Evolutionary conservation across 108 stramenopile species (phyloP).

Genomic region (Pseudonitzschia pungens): DNA sequence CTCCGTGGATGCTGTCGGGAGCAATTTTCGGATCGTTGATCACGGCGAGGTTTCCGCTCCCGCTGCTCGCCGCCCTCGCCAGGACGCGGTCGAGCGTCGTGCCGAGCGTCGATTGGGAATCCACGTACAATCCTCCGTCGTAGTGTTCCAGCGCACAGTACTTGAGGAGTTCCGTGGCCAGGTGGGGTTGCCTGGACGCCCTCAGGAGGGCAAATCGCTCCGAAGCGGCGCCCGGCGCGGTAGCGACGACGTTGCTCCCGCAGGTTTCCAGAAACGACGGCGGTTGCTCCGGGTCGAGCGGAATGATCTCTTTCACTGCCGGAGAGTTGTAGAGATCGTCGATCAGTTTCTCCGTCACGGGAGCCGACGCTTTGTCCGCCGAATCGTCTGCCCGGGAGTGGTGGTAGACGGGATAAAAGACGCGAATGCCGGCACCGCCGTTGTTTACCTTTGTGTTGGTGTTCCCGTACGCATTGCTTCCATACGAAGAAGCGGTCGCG

Average conservation of each 20-base stretch:
- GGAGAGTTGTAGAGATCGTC: constrained; percentile 16
- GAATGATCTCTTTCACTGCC: constrained; percentile 8
- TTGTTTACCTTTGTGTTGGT: neutral
- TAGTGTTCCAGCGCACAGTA: constrained; percentile 56
- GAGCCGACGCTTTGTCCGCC: neutral
- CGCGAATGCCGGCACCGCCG: neutral
- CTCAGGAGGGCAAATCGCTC: constrained; percentile 13
- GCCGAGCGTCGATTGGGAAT: constrained; percentile 48
- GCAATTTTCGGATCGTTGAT: constrained; percentile 32
- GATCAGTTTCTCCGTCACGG: constrained; percentile 21
- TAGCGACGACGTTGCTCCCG: neutral
- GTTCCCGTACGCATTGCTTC: neutral
- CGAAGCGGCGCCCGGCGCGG: neutral
- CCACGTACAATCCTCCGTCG: constrained; percentile 59
- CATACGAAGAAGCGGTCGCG: neutral
- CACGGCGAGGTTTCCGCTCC: constrained; percentile 18
- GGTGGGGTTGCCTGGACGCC: constrained; percentile 28
- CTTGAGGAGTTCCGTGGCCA: constrained; percentile 75
- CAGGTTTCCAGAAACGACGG: constrained; percentile 24
- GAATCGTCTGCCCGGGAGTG: neutral
- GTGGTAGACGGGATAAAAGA: constrained; percentile 12
- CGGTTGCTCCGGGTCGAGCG: constrained; percentile 16
- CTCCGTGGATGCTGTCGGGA: constrained; percentile 24
- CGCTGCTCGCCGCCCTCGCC: neutral
- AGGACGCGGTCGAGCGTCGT: constrained; percentile 29